Evolutionary conservation across 164 flowering plant species (phyloP).

Genomic region (Nymphaea thermarum): DNA sequence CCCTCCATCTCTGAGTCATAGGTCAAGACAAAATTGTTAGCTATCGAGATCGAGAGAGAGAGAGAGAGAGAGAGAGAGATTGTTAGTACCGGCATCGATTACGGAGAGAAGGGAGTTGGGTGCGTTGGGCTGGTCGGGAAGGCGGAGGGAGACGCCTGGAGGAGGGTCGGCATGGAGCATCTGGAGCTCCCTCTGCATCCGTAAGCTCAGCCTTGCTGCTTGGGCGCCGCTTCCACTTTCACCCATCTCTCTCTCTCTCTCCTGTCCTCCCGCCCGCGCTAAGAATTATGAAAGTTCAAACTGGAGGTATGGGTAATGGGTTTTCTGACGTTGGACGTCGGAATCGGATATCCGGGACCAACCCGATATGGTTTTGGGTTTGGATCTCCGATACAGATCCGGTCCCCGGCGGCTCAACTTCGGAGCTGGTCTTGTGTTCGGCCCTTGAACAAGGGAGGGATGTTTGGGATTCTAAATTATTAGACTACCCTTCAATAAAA

Average conservation of each 20-base stretch:
- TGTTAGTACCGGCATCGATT: background rate
- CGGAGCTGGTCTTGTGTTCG: too few species aligned
- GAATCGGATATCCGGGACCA: too few species aligned
- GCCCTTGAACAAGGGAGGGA: too few species aligned
- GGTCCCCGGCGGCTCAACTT: too few species aligned
- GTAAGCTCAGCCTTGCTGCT: slow-evolving; percentile 65
- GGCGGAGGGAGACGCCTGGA: slow-evolving; percentile 41
- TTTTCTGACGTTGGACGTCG: too few species aligned
- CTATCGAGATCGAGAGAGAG: background rate
- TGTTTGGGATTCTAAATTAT: too few species aligned
- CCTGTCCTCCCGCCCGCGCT: too few species aligned
- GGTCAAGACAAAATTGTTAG: background rate
- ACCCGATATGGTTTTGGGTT: too few species aligned
- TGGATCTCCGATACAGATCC: too few species aligned
- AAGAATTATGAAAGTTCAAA: too few species aligned
- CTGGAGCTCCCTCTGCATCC: slow-evolving; percentile 86
- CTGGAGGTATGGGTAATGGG: too few species aligned
- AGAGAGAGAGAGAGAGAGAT: background rate
- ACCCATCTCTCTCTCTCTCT: slow-evolving; percentile 15
- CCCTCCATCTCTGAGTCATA: slow-evolving; percentile 48
- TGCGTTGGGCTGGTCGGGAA: slow-evolving; percentile 25
- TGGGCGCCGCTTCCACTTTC: slow-evolving; percentile 21
- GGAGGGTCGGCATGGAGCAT: slow-evolving; percentile 79
- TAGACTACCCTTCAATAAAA: too few species aligned
- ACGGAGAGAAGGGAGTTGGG: background rate